Evolutionary conservation across 768 basidiomycete genomes (phyloP).

Genomic region (Xerocomus potaroensis): DNA sequence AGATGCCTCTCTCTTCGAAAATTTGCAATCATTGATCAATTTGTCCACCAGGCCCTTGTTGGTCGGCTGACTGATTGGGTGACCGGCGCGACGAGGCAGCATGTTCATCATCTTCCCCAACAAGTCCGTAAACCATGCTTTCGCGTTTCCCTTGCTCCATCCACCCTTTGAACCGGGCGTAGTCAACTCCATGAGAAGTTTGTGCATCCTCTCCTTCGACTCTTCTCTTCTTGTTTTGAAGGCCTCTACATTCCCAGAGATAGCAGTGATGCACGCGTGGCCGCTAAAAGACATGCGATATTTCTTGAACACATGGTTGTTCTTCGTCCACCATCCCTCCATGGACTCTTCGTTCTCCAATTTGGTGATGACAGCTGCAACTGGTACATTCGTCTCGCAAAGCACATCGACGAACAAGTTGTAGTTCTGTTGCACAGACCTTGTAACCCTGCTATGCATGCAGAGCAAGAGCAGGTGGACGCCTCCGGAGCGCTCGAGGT

Average conservation of each 20-base stretch:
- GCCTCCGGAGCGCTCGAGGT: conserved; percentile 30
- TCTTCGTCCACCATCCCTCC: conserved; percentile 38
- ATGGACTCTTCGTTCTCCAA: conserved; percentile 35
- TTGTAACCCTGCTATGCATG: conserved; percentile 37
- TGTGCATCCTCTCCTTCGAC: conserved; percentile 25
- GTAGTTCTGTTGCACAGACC: conserved; percentile 36
- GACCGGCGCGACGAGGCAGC: conserved; percentile 8
- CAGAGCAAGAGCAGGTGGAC: conserved; percentile 38
- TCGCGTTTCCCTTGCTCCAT: conserved; percentile 17
- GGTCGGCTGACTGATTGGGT: conserved; percentile 5
- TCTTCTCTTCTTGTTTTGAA: conserved; percentile 28
- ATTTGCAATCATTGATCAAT: conserved; percentile 14
- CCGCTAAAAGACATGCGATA: conserved; percentile 29
- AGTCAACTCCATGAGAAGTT: conserved; percentile 12
- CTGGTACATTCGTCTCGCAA: conserved; percentile 35
- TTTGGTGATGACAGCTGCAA: conserved; percentile 36
- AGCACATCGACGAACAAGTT: conserved; percentile 36
- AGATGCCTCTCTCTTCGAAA: conserved; percentile 14
- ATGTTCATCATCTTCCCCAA: conserved; percentile 20
- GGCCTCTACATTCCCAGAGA: conserved; percentile 17
- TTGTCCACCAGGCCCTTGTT: conserved; percentile 9
- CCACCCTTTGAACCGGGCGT: not conserved
- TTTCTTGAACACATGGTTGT: conserved; percentile 27
- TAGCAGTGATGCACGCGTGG: conserved; percentile 40
- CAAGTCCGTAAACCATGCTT: conserved; percentile 14